Base-by-base conservation (phyloP, 768 basidiomycete species). In the Lentinus brumalis region DNA sequence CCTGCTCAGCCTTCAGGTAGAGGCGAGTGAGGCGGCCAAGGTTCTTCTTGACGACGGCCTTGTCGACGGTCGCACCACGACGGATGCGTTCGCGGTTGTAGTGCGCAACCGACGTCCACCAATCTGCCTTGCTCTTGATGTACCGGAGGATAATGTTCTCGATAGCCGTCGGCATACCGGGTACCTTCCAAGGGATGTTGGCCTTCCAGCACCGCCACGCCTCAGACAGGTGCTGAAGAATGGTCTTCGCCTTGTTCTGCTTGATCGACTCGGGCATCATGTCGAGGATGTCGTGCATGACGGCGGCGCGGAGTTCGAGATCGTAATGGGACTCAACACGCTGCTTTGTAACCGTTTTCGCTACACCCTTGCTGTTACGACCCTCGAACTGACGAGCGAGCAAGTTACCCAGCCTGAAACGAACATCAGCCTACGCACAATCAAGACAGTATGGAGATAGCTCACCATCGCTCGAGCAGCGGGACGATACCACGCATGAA, bases 261-360 rank as follows among this genome's bases (percentile, higher is more conserved):
- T 96, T 96, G 80, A 98, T 96, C 2, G 92, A 94, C 75, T 98
- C 97, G 7, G 97, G 97, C 96, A 98, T 98, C 96, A 98, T 98
- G 79, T 98, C 96, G 67, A 99, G 81, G 67, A 99, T 98, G 75
- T 99, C 96, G 77, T 98, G 96, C 97, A 99, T 98, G 69, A 99
- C 96, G 50, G 97, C 96, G 0, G 97, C 97, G 56, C 97, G 89
- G 46, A 99, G 79, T 73, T 99, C 97, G 39, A 99, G 82, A 74
- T 99, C 97, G 69, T 96, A 98, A 74, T 99, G 97, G 9, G 95
- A 97, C 76, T 99, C 97, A 14, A 98, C 97, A 69, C 96, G 88
- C 77, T 99, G 97, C 77, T 99, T 99, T 29, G 97, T 99, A 26
- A 99, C 96, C 0, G 96, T 98, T 80, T 97, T 97, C 1, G 96